phyloP scores from a whole-genome alignment of 1,284 basidiomycete genomes.

The Malassezia pachydermatis region DNA sequence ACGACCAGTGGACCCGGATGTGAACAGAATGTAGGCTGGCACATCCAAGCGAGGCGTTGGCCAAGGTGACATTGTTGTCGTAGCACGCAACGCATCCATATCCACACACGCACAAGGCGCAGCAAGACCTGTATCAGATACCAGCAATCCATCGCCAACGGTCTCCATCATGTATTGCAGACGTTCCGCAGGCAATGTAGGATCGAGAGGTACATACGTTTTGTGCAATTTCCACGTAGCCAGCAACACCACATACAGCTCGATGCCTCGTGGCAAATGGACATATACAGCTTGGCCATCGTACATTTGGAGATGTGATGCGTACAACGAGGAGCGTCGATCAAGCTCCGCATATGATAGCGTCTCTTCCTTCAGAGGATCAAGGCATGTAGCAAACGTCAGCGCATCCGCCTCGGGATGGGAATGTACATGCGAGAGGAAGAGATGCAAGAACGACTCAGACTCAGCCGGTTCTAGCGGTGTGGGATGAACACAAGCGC shows the following conservation, averaged over 20 bases:
- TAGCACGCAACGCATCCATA: no score
- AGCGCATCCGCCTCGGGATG: conserved; percentile 26
- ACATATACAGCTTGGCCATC: conserved; percentile 24
- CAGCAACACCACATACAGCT: conserved; percentile 32
- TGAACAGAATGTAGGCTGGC: conserved; percentile 41
- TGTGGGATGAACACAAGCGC: conserved; percentile 10
- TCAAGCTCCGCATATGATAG: conserved; percentile 34
- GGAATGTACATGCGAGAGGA: conserved; percentile 17
- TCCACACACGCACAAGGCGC: background rate
- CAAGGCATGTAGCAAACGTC: conserved; percentile 23
- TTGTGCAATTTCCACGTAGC: conserved; percentile 42
- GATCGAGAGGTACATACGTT: conserved; percentile 39
- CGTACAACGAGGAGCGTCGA: conserved; percentile 22
- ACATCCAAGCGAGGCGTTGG: conserved; percentile 17
- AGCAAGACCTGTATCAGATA: conserved; percentile 1
- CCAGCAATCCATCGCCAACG: conserved; percentile 21
- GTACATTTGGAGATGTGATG: conserved; percentile 16
- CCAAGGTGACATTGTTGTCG: no score
- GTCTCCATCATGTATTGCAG: conserved; percentile 37
- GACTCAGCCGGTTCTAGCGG: background rate
- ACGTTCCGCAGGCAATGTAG: conserved; percentile 33
- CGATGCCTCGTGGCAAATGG: conserved; percentile 27
- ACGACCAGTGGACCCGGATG: conserved; percentile 39
- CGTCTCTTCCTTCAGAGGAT: conserved; percentile 10
- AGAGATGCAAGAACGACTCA: conserved; percentile 28